These are phyloP conservation scores for Umbelopsis ramanniana DNA, from an alignment of 192 early-diverging fungal species.

Conservation along the genomic window DNA sequence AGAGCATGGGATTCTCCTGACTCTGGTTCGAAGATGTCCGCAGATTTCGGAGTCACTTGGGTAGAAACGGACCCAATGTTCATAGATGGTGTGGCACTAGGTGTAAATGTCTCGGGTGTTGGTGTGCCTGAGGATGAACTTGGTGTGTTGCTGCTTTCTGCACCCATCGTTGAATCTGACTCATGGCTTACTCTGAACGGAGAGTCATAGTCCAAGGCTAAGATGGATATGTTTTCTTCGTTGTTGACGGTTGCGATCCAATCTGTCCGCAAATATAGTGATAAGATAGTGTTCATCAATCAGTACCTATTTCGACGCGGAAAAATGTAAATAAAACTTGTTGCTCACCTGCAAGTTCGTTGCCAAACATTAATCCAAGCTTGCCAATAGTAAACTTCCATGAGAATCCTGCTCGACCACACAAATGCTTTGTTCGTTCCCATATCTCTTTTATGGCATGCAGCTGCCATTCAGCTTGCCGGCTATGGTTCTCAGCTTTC, in stretches of 20 bases:
- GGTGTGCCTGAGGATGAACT: conserved; percentile 6
- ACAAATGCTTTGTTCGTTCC: conserved; percentile 43
- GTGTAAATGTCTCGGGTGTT: conserved; percentile 20
- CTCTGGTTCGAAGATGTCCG: conserved; percentile 32
- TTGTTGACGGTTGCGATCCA: conserved; percentile 36
- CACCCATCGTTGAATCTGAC: conserved; percentile 7
- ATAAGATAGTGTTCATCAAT: no score
- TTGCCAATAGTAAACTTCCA: conserved; percentile 58
- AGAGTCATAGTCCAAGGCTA: conserved; percentile 41
- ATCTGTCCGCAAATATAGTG: not conserved
- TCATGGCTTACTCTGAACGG: conserved; percentile 31
- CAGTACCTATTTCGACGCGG: no score
- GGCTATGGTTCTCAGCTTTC: conserved; percentile 21
- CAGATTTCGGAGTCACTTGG: conserved; percentile 13
- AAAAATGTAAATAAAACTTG: conserved; percentile 28
- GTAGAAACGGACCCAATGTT: not conserved
- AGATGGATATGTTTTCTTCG: conserved; percentile 33
- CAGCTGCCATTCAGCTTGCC: not conserved
- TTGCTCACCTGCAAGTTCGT: conserved; percentile 43
- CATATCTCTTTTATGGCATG: conserved; percentile 49
- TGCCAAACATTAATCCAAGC: conserved; percentile 50
- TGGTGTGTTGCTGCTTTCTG: conserved; percentile 17
- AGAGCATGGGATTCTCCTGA: conserved; percentile 48
- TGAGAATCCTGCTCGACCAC: conserved; percentile 42
- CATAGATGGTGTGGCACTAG: conserved; percentile 10